Percentiles rank a stretch among this genome's conserved stretches.
Conservation (phyloP, 805 yeast genomes). For the Candida krabiensis region DNA sequence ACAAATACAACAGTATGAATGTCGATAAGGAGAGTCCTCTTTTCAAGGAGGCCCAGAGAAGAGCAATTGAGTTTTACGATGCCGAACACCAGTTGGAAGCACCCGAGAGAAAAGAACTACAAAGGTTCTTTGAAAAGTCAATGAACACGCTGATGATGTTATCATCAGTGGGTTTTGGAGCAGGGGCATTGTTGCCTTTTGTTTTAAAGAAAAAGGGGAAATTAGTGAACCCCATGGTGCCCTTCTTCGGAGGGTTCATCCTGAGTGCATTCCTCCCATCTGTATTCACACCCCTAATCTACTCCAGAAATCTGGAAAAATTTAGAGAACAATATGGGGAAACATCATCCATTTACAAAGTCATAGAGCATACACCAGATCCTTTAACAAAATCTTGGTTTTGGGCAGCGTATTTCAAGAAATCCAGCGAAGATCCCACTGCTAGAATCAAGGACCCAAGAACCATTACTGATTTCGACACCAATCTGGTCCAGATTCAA, state of each 20-base stretch:
- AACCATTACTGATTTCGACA: constrained; percentile 5
- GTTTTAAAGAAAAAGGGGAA: constrained; percentile 34
- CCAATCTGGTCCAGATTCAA: constrained; percentile 1
- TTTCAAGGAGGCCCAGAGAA: constrained; percentile 36
- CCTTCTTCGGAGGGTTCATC: constrained; percentile 41
- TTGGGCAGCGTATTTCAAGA: constrained; percentile 54
- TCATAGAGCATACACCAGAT: constrained; percentile 26
- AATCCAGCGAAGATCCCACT: constrained; percentile 51
- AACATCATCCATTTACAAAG: constrained; percentile 21
- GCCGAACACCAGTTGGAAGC: constrained; percentile 43
- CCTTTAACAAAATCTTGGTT: constrained; percentile 26
- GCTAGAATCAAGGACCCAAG: constrained; percentile 58
- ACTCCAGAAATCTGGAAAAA: constrained; percentile 32
- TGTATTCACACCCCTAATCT: constrained; percentile 30
- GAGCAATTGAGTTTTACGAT: constrained; percentile 50
- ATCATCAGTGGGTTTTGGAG: constrained; percentile 29
- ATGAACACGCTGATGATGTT: constrained; percentile 36
- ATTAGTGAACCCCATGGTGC: constrained; percentile 40
- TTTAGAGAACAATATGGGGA: constrained; percentile 28
- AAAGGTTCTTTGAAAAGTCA: constrained; percentile 35
- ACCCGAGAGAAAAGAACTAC: constrained; percentile 44
- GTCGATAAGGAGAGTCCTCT: too few species aligned
- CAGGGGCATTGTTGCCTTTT: constrained; percentile 46
- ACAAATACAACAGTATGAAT: too few species aligned
- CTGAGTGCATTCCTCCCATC: constrained; percentile 33